Evolutionary conservation across 805 yeast species (phyloP), one percentile per base, ranked within the genome.

Genomic region (Starmerella davenportii): DNA sequence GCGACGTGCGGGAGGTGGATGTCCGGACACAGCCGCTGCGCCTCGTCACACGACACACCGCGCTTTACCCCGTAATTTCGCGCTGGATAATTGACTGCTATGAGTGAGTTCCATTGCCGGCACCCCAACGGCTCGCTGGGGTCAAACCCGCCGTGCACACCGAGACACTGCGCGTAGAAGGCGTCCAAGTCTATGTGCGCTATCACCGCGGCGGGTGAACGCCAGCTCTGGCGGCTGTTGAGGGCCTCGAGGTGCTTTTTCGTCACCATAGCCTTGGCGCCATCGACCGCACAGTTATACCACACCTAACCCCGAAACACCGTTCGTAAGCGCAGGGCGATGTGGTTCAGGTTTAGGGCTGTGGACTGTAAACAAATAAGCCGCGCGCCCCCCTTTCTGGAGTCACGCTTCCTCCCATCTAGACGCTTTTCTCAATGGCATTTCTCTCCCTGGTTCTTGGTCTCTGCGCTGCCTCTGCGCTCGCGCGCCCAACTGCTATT

Each of bases 131-230:
- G 95, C 44, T 74, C 85, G 2, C 73, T 70, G 2, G 61, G 62
- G 1, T 74, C 57, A 14, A 77, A 58, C 0, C 76, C 76, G 15
- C 81, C 64, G 31, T 95, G 59, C 4, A 80, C 62, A 47, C 78
- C 87, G 51, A 90, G 95, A 23, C 77, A 90, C 53, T 90, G 98
- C 0, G 98, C 94, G 58, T 79, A 90, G 56, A 85, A 90, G 11
- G 96, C 95, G 59, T 90, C 93, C 50, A 82, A 69, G 58, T 90
- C 98, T 19, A 90, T 68, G 50, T 84, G 92, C 5, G 78, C 84
- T 29, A 90, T 69, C 19, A 79, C 78, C 0, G 94, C 65, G 9
- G 87, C 60, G 2, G 87, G 81, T 43, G 84, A 74, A 5, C 51
- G 49, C 53, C 69, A 74, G 2, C 49, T 42, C 15, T 45, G 34